Evolutionary conservation across 805 yeast species (phyloP), one percentile per base, ranked within the genome.

Genomic region (Ogataea wickerhamii): DNA sequence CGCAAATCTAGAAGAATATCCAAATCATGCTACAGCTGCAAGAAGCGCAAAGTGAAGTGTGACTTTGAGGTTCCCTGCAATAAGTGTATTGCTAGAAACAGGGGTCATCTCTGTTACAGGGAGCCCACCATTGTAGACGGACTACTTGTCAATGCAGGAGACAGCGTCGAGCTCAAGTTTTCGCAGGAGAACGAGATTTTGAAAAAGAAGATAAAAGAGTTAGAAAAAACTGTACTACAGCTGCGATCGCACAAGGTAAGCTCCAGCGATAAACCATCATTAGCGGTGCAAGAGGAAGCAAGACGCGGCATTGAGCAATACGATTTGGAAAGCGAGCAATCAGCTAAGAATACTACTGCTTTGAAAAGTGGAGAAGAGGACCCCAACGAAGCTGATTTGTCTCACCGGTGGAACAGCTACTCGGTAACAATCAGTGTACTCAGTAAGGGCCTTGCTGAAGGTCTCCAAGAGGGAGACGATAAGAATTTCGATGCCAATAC

Each of bases 41-140:
- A 73, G 29, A 61, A 58, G 41, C 56, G 74, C 22, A 73, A 73
- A 50, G 70, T 70, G 36, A 72, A 70, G 44, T 73, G 79, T 49
- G 68, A 73, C 48, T 70, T 73, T 13, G 61, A 60, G 21, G 56
- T 57, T 18, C 78, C 79, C 1, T 73, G 79, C 45, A 61, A 66
- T 25, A 60, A 63, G 12, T 71, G 79, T 41, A 58, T 62, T 12
- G 48, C 51, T 6, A 45, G 66, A 37, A 56, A 59, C 28, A 43
- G 52, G 30, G 64, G 53, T 3, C 58, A 54, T 39, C 28, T 53
- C 13, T 64, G 69, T 41, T 40, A 53, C 5, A 46, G 63, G 34
- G 69, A 64, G 40, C 58, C 61, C 2, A 53, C 62, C 2, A 47
- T 63, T 1, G 62, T 61, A 12, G 63, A 57, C 39, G 68, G 67